phyloP scores from a whole-genome alignment of 164 flowering plant genomes.

The Macadamia integrifolia region DNA sequence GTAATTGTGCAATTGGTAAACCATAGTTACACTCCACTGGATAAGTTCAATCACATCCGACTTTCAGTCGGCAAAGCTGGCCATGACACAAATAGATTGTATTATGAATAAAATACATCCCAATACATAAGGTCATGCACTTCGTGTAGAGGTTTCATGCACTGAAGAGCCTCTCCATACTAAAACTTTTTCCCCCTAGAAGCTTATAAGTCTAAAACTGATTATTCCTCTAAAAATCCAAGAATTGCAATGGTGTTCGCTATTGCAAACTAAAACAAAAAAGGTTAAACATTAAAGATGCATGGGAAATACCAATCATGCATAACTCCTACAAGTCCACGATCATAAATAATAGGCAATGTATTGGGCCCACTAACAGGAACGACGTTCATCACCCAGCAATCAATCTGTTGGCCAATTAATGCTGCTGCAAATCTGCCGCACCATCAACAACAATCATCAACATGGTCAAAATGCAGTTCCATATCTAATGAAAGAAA shows the following conservation, averaged over 20 bases:
- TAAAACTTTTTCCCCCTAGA: background rate
- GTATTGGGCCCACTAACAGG: conserved; percentile 80
- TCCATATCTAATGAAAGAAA: too few relatives aligned
- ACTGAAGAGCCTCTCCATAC: background rate
- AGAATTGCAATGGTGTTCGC: background rate
- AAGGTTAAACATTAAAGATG: background rate
- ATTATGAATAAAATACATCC: too few relatives aligned
- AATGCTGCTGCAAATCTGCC: conserved; percentile 90
- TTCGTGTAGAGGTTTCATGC: background rate
- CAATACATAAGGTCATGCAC: background rate
- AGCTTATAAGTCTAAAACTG: background rate
- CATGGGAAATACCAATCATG: conserved; percentile 71
- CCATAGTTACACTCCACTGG: too few relatives aligned
- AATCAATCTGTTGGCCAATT: conserved; percentile 40
- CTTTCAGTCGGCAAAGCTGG: background rate
- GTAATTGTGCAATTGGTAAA: background rate
- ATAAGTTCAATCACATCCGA: background rate
- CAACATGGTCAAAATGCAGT: background rate
- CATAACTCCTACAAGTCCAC: conserved; percentile 88
- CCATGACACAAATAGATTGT: background rate
- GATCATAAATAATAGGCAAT: conserved; percentile 83
- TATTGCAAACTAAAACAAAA: background rate
- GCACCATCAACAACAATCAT: conserved; percentile 1
- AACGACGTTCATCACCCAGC: conserved; percentile 90
- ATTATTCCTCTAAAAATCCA: background rate